Percentiles rank a stretch among this genome's conserved stretches.
Evolutionary conservation across 768 basidiomycete genomes (phyloP).

Genomic region (Trametes cingulata): DNA sequence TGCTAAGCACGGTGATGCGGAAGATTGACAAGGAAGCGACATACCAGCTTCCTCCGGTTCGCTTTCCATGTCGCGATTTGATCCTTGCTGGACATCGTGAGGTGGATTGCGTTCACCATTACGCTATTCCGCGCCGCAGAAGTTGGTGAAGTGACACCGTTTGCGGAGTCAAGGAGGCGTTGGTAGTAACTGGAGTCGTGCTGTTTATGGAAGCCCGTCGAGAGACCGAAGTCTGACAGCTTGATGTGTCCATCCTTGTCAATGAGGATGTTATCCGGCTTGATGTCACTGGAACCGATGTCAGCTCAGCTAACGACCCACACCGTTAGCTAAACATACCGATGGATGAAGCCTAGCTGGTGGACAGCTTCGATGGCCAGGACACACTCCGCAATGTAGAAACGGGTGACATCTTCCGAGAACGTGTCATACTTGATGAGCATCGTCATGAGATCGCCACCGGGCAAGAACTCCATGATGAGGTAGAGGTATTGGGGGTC

Average conservation of each 20-base stretch:
- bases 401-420: conserved; percentile 95
- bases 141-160: conserved; percentile 44
- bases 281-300: conserved; percentile 76
- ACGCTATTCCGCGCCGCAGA: conserved; percentile 82
- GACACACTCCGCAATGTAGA: conserved; percentile 99
- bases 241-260: conserved; percentile 98
- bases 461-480: conserved; percentile 99
- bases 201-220: conserved; percentile 99
- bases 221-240: conserved; percentile 96
- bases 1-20: neutral
- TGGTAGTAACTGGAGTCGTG: conserved; percentile 97
- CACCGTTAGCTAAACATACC: conserved; percentile 49
- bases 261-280: conserved; percentile 98
- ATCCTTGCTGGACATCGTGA: conserved; percentile 93
- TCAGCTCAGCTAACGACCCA: conserved; percentile 2
- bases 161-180: conserved; percentile 73
- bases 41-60: conserved; percentile 89
- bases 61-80: conserved; percentile 99
- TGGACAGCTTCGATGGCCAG: conserved; percentile 98
- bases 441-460: conserved; percentile 99
- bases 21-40: conserved; percentile 21
- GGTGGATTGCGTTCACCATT: conserved; percentile 94
- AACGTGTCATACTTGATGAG: conserved; percentile 99
- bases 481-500: conserved; percentile 90
- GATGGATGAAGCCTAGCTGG: conserved; percentile 95